phyloP scores from a whole-genome alignment of 108 stramenopile species.

The Skeletonema menzelii region DNA sequence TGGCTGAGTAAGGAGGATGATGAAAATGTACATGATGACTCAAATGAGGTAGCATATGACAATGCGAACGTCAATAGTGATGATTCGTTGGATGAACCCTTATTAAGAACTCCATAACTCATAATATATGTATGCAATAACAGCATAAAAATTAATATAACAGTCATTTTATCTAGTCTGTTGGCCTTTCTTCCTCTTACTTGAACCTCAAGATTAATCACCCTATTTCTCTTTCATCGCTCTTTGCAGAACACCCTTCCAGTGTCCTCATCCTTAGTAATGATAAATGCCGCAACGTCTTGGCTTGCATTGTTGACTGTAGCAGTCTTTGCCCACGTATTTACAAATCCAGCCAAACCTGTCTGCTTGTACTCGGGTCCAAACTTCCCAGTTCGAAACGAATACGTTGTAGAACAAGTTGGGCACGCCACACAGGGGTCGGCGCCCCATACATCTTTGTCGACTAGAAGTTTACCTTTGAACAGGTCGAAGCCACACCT shows the following conservation, averaged over 20 bases:
- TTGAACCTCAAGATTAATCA: too few species aligned
- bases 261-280: conserved; percentile 63
- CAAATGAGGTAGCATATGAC: not conserved
- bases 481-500: conserved; percentile 48
- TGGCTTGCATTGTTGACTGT: conserved; percentile 51
- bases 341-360: conserved; percentile 79
- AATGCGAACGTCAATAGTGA: not conserved
- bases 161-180: too few species aligned
- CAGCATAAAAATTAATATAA: too few species aligned
- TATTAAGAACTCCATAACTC: not conserved
- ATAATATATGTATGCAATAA: not conserved
- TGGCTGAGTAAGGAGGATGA: not conserved
- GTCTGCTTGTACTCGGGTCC: conserved; percentile 75
- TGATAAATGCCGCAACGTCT: conserved; percentile 63
- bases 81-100: not conserved
- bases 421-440: conserved; percentile 84
- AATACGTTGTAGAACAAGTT: conserved; percentile 77
- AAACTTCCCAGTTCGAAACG: conserved; percentile 59
- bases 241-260: conserved; percentile 72
- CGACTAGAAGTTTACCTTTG: not conserved
- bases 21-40: too few species aligned
- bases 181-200: too few species aligned
- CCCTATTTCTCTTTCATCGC: conserved; percentile 14
- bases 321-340: conserved; percentile 72
- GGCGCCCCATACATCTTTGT: not conserved